These are phyloP conservation scores for Podila epigama DNA, from an alignment of 192 early-diverging fungal species.

Conservation along the genomic window DNA sequence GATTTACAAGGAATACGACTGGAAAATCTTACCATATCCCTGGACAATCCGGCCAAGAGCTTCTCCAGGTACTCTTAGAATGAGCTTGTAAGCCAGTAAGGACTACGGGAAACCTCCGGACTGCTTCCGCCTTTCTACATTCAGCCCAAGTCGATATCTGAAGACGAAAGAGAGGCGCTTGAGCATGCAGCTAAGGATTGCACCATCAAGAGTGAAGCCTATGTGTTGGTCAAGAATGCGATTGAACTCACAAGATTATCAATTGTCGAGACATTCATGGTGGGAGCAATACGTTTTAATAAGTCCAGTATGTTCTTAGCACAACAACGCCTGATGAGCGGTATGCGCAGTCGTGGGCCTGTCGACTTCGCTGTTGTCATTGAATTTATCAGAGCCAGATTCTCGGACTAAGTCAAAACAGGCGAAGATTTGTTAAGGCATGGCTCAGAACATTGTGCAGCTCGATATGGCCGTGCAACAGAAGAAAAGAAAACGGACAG, in stretches of 20 bases:
- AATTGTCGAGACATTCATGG: slow-evolving; percentile 5
- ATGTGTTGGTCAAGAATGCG: neutral
- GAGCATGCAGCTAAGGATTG: neutral
- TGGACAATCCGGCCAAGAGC: slow-evolving; percentile 5
- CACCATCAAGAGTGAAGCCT: slow-evolving; percentile 4
- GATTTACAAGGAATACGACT: neutral
- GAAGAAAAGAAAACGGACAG: neutral
- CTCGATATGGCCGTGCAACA: too few species aligned
- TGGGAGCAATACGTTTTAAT: neutral
- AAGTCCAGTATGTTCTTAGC: slow-evolving; percentile 1
- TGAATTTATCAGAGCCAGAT: neutral
- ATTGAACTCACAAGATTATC: slow-evolving; percentile 1
- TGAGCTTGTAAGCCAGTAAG: neutral
- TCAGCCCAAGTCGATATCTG: neutral
- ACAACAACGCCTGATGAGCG: slow-evolving; percentile 8
- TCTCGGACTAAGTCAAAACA: too few species aligned
- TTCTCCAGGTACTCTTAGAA: slow-evolving; percentile 4
- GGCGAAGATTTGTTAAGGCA: too few species aligned
- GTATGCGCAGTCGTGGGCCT: slow-evolving; percentile 4
- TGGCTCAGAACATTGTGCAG: too few species aligned
- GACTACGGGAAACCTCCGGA: neutral
- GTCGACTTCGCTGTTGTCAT: slow-evolving; percentile 8
- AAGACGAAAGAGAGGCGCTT: neutral
- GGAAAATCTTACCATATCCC: slow-evolving; percentile 6
- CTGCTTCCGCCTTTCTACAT: neutral